Evolutionary conservation across 441 rosid genomes (phyloP).

Genomic region (Manihot esculenta): DNA sequence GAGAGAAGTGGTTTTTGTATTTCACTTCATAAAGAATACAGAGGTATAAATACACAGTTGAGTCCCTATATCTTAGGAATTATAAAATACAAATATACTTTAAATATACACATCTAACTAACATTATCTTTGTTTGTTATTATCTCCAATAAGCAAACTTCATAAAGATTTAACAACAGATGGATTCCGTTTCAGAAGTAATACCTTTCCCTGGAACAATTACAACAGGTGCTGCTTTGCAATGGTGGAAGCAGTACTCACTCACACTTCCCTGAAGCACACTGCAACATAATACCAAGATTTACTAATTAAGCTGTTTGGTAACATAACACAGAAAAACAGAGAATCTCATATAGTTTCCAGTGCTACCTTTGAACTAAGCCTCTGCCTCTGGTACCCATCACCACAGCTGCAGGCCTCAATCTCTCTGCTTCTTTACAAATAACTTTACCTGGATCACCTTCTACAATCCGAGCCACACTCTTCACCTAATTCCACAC

Average conservation of each 20-base stretch:
- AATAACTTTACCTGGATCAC: slow-evolving; percentile 71
- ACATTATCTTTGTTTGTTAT: too few relatives aligned
- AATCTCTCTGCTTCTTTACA: slow-evolving; percentile 79
- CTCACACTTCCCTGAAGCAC: slow-evolving; percentile 82
- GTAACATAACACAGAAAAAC: neutral
- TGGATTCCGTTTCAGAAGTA: neutral
- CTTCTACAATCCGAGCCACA: slow-evolving; percentile 74
- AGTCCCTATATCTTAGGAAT: too few relatives aligned
- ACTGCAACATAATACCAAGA: slow-evolving; percentile 34
- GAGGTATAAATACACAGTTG: too few relatives aligned
- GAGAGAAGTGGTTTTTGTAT: too few relatives aligned
- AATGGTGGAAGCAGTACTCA: slow-evolving; percentile 81
- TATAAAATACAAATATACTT: too few relatives aligned
- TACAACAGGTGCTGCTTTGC: slow-evolving; percentile 75
- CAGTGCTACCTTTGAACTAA: slow-evolving; percentile 81
- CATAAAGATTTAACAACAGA: neutral
- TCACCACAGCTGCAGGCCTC: slow-evolving; percentile 79
- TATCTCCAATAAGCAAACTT: too few relatives aligned
- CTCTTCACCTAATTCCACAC: slow-evolving; percentile 47
- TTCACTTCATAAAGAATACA: too few relatives aligned
- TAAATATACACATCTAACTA: too few relatives aligned
- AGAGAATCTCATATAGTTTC: too few relatives aligned
- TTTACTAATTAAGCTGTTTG: neutral
- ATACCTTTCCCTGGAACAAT: slow-evolving; percentile 87
- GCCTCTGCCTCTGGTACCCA: slow-evolving; percentile 89